Evolutionary conservation across 805 yeast genomes (phyloP), one percentile per base, ranked within the genome.

Genomic region (Torulaspora maleeae): DNA sequence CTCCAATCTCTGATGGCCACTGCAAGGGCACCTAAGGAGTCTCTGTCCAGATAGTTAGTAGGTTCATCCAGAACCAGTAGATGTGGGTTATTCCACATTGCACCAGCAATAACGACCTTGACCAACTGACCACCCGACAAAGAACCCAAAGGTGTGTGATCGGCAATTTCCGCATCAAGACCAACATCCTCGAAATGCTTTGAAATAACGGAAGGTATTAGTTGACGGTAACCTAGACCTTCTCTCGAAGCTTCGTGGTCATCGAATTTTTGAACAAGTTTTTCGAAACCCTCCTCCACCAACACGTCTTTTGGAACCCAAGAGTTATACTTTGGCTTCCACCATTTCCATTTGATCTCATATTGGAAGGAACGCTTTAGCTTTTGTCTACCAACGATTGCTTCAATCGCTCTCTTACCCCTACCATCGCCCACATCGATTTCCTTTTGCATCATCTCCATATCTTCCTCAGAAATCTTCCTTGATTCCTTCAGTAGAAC

Each of bases 71-170:
- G 77, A 35, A 91, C 99, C 53, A 91, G 78, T 68, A 91, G 78
- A 69, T 91, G 99, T 15, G 99, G 99, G 66, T 91, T 93, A 72
- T 93, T 91, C 99, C 99, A 91, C 93, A 91, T 91, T 53, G 98
- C 97, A 71, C 98, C 99, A 11, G 98, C 98, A 73, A 91, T 91
- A 49, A 91, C 99, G 52, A 91, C 98, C 71, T 91, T 91, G 50
- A 91, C 99, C 66, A 91, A 78, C 73, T 91, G 99, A 60, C 99
- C 99, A 66, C 99, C 99, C 20, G 97, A 89, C 53, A 91, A 75
- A 5, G 96, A 87, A 19, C 98, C 97, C 78, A 91, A 74, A 43
- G 96, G 96, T 15, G 97, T 91, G 69, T 91, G 98, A 68, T 93
- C 96, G 30, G 98, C 98, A 71, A 91, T 90, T 62, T 91, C 99